Base-by-base conservation (phyloP, 805 yeast genomes). In the Teunomyces kruisii region DNA sequence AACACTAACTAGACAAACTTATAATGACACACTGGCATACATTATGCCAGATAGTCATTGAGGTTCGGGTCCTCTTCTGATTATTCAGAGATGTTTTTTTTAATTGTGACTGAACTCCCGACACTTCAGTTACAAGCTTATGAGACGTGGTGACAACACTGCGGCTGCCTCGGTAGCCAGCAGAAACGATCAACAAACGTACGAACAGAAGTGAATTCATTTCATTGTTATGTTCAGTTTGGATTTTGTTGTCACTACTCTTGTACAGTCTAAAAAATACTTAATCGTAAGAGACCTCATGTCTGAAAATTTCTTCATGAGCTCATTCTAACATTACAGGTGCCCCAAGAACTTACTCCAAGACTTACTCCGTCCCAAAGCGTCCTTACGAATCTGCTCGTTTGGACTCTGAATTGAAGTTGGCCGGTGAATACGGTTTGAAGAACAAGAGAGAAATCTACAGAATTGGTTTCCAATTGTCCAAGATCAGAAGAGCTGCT, bases 401-500 rank as follows among this genome's bases (percentile, higher is more conserved):
- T 86, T 85, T 94, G 77, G 99, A 94, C 70, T 89, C 96, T 74
- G 99, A 94, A 81, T 88, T 94, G 77, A 92, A 94, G 81, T 88
- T 94, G 73, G 97, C 96, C 72, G 99, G 99, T 84, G 98, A 94
- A 80, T 91, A 79, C 87, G 99, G 99, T 85, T 86, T 94, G 75
- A 92, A 90, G 83, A 94, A 94, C 97, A 94, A 94, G 92, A 88
- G 95, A 76, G 99, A 94, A 81, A 89, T 94, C 77, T 94, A 94
- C 96, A 90, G 99, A 87, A 91, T 94, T 75, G 95, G 95, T 76
- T 88, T 87, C 85, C 98, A 94, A 82, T 88, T 94, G 72, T 94
- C 99, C 58, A 94, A 94, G 86, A 92, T 94, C 75, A 91, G 99
- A 83, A 90, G 99, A 83, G 99, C 99, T 76, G 99, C 99, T 73